phyloP scores from a whole-genome alignment of 2,329 filamentous ascomycete genomes.

The Sclerotinia subarctica region DNA sequence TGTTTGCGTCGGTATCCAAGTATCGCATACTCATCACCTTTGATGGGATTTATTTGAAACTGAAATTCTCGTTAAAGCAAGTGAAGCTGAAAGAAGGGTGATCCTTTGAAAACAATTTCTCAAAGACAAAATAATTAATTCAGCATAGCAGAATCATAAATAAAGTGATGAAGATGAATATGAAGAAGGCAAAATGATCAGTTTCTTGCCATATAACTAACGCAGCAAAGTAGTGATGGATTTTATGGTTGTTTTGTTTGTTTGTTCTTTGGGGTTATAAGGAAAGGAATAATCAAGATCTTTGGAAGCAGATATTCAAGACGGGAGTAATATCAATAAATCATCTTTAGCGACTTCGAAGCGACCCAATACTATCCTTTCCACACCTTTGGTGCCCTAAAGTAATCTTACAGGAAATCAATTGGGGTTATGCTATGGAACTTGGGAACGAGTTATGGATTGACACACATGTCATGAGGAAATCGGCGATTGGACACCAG shows the following conservation, averaged over 20 bases:
- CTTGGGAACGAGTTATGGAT: too few relatives aligned
- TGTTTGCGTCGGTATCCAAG: background rate
- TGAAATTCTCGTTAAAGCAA: background rate
- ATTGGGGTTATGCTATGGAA: background rate
- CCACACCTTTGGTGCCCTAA: background rate
- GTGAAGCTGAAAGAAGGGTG: background rate
- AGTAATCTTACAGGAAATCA: background rate
- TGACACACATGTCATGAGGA: background rate
- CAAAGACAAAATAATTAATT: background rate
- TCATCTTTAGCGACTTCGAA: background rate
- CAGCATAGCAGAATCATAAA: background rate
- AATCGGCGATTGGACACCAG: background rate
- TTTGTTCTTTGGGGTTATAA: background rate
- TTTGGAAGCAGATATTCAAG: background rate
- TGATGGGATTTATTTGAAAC: background rate
- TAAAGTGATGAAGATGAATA: background rate
- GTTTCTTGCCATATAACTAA: background rate
- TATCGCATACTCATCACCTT: background rate
- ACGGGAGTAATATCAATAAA: background rate
- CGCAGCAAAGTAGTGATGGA: background rate
- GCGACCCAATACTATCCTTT: constrained; percentile 1
- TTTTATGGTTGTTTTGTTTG: background rate
- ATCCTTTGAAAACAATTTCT: background rate
- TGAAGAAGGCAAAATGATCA: background rate
- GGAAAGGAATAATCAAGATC: background rate